Base-by-base conservation (phyloP, 2,329 filamentous ascomycete species). In the Scopulariopsis brevicaulis region DNA sequence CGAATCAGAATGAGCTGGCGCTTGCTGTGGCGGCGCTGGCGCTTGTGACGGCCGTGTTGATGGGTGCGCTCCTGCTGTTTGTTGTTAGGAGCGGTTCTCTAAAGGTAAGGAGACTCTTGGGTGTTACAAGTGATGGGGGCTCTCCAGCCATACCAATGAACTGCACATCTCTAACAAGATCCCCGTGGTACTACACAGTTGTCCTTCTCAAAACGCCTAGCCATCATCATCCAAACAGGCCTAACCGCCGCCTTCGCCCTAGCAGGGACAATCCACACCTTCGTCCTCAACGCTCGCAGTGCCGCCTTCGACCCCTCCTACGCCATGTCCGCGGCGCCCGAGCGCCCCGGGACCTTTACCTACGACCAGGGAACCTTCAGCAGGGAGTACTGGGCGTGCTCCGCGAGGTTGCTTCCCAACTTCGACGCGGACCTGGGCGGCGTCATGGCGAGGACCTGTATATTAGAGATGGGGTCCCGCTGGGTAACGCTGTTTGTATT, bases 281-380 rank as follows among this genome's bases (percentile, higher is more conserved):
- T 57, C 32, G 37, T 48, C 32, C 48, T 57, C n/a, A 57, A 57
- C 55, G 37, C 48, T 11, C 35, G 48, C 18, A 52, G 40, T 3
- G 48, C 46, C 20, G n/a, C 12, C 1, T 40, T 57, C 34, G 35
- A 48, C 11, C 15, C 52, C 22, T 15, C 20, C 6, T 53, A 40
- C 25, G 48, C 40, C 32, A n/a, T 57, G n/a, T 28, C 28, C 32
- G 24, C 20, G n/a, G 48, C 48, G 18, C 43, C 25, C 1, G 25
- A 37, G 32, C 40, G 34, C 32, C 24, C 22, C 25, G 28, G 18
- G 15, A 40, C 32, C 15, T 57, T 57, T n/a, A 53, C 32, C 12
- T 57, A 57, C 32, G 48, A 57, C 48, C 34, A 25, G 32, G 55
- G 55, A 14, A 52, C 25, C n/a, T 57, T 57, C 48, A 52, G 32